Base-by-base conservation (phyloP, 1,284 basidiomycete species). In the Ustilago trichophora region DNA sequence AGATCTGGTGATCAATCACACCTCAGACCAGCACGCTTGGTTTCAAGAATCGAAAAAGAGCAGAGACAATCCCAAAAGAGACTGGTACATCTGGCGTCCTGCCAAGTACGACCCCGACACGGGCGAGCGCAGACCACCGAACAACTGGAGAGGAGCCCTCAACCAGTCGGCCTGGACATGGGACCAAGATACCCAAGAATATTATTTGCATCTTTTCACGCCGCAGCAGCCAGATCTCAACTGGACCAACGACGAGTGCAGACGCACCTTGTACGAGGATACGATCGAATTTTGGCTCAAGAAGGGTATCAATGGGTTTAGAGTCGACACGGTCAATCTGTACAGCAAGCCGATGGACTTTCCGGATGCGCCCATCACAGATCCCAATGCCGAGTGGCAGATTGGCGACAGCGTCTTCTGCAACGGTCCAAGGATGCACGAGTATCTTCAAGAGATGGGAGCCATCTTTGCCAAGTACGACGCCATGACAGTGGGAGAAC, bases 1-100 rank as follows among this genome's bases (percentile, higher is more conserved):
- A 84, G 89, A 91, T 77, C 86, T 91, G 2, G 90, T 91, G 19
- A 87, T 89, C 15, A 91, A 91, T 78, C 90, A 91, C 80, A 87
- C 87, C 3, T 90, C 88, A 3, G 87, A 90, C 80, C 68, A 73
- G 55, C 71, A 73, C 29, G 85, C 84, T 22, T 91, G 90, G 90
- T 92, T 91, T 82, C 76, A 85, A 52, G 84, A 87, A 58, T 90
- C 89, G 13, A 85, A 85, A 43, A 85, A 86, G 3, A 85, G 84
- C 59, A 87, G 86, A 70, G 82, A 85, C 3, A 84, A 80, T 70
- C 84, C 87, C 0, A 90, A 89, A 80, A 85, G 89, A 11, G 86
- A 88, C 75, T 89, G n/a, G n/a, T n/a, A n/a, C n/a, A n/a, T n/a
- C n/a, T n/a, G n/a, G n/a, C n/a, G n/a, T n/a, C n/a, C n/a, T 22